Evolutionary conservation across 2,329 filamentous ascomycete species (phyloP), one percentile per base, ranked within the genome.

Genomic region (Blastomyces silverae): DNA sequence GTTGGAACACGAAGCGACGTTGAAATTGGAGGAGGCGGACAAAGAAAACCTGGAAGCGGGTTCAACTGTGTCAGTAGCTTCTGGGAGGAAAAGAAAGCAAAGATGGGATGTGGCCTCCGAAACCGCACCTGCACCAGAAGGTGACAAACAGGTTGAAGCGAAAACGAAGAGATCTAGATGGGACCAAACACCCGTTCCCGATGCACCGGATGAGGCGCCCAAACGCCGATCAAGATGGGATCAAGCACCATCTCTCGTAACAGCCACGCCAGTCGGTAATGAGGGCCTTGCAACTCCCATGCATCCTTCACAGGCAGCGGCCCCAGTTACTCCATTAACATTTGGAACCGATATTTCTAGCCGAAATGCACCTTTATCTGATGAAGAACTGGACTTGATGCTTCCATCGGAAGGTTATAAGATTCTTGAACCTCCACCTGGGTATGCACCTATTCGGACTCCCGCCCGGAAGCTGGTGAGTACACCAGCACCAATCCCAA

Each of bases 401-500:
- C 85, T 99, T 7, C 94, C 94, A 0, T 87, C 88, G 1, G 91
- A 95, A 73, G 94, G 94, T 52, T 99, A 96, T 82, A 92, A 96
- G 77, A 86, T 96, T 68, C 84, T 97, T 11, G 89, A 92, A 31
- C 91, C 92, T 20, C 94, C 94, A 42, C 90, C 92, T 4, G 94
- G 94, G 44, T 99, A 97, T 74, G 91, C 90, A 58, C 92, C 92
- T 5, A 85, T 91, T 34, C 87, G 90, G 63, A 87, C 89, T 44
- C 86, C 90, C 61, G 84, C 91, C 46, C 86, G 92, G 75, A 90
- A 90, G 74, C 79, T 91, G 55, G 86, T 87, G 79, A 84, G 87
- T 50, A 89, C 91, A 17, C 87, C 91, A 50, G 83, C 87, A 17
- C 86, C 90, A n/a, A 76, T 80, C 50, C 72, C 77, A 58, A 80